A percentile compares a stretch with the other conserved stretches of the same genome.
Evolutionary conservation across 169 alveolate species (phyloP).

Genomic region (Plasmodium inui): DNA sequence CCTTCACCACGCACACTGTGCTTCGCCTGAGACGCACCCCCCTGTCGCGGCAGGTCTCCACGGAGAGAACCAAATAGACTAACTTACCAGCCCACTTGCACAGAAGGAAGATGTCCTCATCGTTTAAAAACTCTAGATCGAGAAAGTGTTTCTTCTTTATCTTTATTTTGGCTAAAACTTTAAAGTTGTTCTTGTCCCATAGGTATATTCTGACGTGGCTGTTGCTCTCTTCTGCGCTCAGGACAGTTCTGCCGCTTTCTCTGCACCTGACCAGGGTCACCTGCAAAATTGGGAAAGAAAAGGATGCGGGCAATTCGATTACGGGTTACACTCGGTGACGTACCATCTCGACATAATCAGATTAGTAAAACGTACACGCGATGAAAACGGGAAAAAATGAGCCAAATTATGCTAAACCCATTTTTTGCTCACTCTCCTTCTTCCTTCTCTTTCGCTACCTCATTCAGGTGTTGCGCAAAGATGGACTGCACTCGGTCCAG

Average conservation of each 20-base stretch:
- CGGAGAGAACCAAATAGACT: constrained; percentile 11
- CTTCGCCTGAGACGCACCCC: neutral
- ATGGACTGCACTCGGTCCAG: constrained; percentile 17
- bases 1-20: neutral
- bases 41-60: neutral
- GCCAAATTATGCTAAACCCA: neutral
- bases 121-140: constrained; percentile 38
- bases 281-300: constrained; percentile 16
- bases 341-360: neutral
- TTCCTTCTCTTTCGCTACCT: neutral
- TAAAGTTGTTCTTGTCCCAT: constrained; percentile 41
- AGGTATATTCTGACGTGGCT: neutral
- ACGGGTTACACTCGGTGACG: neutral
- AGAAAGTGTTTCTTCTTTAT: constrained; percentile 25
- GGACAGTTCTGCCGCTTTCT: constrained; percentile 13
- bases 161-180: constrained; percentile 37
- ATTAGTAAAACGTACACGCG: neutral
- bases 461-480: constrained; percentile 41
- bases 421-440: neutral
- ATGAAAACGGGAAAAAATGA: neutral
- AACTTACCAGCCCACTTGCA: constrained; percentile 25
- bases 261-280: constrained; percentile 42
- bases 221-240: constrained; percentile 38
- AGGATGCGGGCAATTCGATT: neutral
- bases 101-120: constrained; percentile 20